phyloP scores from a whole-genome alignment of 2,329 filamentous ascomycete genomes.

The Aspergillus pseudonomiae region DNA sequence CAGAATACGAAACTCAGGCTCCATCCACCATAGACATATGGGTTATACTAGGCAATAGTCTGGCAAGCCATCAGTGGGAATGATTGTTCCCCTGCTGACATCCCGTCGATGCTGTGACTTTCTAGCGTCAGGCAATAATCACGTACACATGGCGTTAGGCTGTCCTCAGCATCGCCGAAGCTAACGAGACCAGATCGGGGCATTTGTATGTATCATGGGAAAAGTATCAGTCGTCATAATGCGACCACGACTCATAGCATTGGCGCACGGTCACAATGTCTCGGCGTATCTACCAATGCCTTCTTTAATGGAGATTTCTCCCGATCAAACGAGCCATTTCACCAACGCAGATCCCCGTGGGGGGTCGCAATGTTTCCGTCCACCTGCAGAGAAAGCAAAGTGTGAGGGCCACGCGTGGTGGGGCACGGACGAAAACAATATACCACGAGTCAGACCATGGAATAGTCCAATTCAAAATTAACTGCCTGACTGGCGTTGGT shows the following conservation, averaged over 20 bases:
- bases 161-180: not conserved
- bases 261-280: not conserved
- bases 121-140: not conserved
- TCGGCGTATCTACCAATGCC: not conserved
- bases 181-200: not conserved
- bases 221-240: not conserved
- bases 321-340: not conserved
- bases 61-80: not conserved
- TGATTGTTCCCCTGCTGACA: not conserved
- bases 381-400: not conserved
- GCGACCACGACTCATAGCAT: not conserved
- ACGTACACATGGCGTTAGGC: not conserved
- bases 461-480: not conserved
- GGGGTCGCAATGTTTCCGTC: not conserved
- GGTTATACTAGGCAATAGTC: constrained; percentile 2
- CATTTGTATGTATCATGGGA: not conserved
- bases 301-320: not conserved
- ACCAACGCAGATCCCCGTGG: constrained; percentile 9
- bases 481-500: not conserved
- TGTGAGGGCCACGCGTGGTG: too few species aligned
- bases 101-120: not conserved
- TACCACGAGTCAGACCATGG: not conserved
- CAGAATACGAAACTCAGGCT: not conserved
- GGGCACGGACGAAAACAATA: not conserved
- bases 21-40: not conserved